Conservation (phyloP, 371 early-diverging fungal species). For the Catenaria anguillulae region DNA sequence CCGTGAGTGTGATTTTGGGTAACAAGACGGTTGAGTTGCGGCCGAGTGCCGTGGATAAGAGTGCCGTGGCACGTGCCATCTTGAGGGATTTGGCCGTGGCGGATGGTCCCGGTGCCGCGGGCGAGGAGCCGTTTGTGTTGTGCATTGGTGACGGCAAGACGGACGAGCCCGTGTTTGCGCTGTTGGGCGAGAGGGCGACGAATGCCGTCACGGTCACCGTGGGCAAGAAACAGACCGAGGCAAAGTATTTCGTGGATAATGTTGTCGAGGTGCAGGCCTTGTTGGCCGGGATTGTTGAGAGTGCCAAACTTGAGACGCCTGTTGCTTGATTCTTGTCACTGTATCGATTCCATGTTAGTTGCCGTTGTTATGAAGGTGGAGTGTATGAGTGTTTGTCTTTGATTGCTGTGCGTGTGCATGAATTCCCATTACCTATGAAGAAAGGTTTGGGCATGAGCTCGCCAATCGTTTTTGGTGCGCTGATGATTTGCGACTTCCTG, state of each 20-base stretch:
- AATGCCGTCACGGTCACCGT: slow-evolving; percentile 77
- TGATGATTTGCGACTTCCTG: too few species aligned
- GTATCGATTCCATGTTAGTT: too few species aligned
- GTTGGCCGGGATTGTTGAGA: slow-evolving; percentile 25
- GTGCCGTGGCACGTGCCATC: slow-evolving; percentile 72
- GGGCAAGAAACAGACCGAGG: slow-evolving; percentile 91
- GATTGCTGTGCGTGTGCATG: too few species aligned
- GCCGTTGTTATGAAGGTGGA: too few species aligned
- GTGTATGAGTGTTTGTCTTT: too few species aligned
- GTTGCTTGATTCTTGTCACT: too few species aligned
- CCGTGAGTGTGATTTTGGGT: slow-evolving; percentile 74
- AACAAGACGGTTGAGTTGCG: slow-evolving; percentile 89
- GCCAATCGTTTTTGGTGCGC: too few species aligned
- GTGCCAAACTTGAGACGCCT: not conserved
- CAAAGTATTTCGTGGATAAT: slow-evolving; percentile 63
- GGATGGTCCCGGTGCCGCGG: slow-evolving; percentile 23
- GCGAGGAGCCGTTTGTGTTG: slow-evolving; percentile 46
- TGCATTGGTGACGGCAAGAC: slow-evolving; percentile 87
- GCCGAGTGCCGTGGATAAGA: slow-evolving; percentile 80
- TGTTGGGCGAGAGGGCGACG: slow-evolving; percentile 20
- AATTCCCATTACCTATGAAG: too few species aligned
- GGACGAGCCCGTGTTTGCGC: slow-evolving; percentile 73
- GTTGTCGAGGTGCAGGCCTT: slow-evolving; percentile 45
- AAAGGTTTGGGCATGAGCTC: too few species aligned
- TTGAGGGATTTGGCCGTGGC: slow-evolving; percentile 49